These are phyloP conservation scores for Cladorrhinum samala DNA, from an alignment of 495 filamentous ascomycete genomes.

Conservation along the genomic window DNA sequence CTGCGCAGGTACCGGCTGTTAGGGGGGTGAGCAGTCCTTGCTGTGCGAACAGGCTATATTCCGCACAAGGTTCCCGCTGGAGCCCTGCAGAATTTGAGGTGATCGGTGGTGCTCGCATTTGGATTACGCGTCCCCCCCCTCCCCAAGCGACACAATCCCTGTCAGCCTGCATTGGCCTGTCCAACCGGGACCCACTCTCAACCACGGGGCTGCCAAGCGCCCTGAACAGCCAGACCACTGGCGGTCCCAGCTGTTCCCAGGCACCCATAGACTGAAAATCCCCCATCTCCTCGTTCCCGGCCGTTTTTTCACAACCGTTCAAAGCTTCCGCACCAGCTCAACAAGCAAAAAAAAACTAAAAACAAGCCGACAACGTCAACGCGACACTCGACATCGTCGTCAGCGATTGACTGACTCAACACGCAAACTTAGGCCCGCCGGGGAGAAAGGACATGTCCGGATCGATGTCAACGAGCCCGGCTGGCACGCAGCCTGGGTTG, in stretches of 20 bases:
- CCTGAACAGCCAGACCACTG: conserved; percentile 16
- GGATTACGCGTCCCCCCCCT: conserved; percentile 39
- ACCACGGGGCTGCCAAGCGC: conserved; percentile 21
- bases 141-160: conserved; percentile 16
- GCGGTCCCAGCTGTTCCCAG: conserved; percentile 9
- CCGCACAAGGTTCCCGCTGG: too few relatives aligned
- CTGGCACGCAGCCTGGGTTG: conserved; percentile 14
- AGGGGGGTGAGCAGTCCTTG: conserved; percentile 11
- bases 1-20: too few relatives aligned
- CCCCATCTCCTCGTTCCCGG: conserved; percentile 22
- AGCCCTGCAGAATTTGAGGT: conserved; percentile 3
- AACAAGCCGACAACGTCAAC: background rate
- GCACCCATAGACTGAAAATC: conserved; percentile 31
- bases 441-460: conserved; percentile 17
- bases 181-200: conserved; percentile 24
- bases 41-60: conserved; percentile 19
- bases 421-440: background rate
- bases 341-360: background rate
- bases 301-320: conserved; percentile 9
- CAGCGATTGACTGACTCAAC: background rate
- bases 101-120: conserved; percentile 22
- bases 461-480: conserved; percentile 23
- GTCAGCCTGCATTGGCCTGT: conserved; percentile 23
- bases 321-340: background rate
- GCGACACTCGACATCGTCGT: background rate